These are phyloP conservation scores for Rhodotorula sp. DNA, from an alignment of 1,284 basidiomycete species.

Conservation along the genomic window DNA sequence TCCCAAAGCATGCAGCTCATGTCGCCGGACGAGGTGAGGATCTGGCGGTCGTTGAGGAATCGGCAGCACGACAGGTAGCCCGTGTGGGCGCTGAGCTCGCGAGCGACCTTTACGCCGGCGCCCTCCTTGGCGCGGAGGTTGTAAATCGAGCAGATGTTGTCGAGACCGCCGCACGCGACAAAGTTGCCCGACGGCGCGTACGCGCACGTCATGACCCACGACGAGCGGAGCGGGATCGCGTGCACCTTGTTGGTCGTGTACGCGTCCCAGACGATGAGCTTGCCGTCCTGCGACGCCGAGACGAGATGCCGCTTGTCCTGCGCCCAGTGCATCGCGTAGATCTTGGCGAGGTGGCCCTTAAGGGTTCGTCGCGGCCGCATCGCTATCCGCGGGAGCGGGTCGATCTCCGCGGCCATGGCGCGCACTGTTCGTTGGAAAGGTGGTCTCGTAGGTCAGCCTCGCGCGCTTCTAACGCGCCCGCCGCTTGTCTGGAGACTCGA, in stretches of 20 bases:
- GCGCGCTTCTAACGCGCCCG: not conserved
- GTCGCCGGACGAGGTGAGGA: slow-evolving; percentile 94
- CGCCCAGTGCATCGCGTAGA: slow-evolving; percentile 99
- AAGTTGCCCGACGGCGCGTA: slow-evolving; percentile 95
- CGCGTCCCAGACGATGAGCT: slow-evolving; percentile 99
- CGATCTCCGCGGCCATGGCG: slow-evolving; percentile 94
- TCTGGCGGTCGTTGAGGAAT: slow-evolving; percentile 97
- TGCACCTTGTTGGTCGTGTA: slow-evolving; percentile 99
- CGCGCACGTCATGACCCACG: slow-evolving; percentile 99
- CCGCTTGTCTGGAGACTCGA: too few relatives aligned
- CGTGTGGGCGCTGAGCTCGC: slow-evolving; percentile 93
- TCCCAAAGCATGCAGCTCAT: slow-evolving; percentile 99
- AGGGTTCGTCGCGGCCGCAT: slow-evolving; percentile 94
- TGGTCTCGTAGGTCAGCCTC: slow-evolving; percentile 12
- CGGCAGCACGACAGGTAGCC: slow-evolving; percentile 97
- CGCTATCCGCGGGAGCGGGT: slow-evolving; percentile 88
- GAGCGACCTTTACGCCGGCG: slow-evolving; percentile 57
- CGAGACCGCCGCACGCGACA: slow-evolving; percentile 96
- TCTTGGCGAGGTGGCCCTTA: slow-evolving; percentile 96
- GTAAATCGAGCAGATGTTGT: slow-evolving; percentile 99
- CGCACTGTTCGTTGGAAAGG: slow-evolving; percentile 61
- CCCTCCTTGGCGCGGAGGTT: slow-evolving; percentile 64
- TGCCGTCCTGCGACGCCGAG: slow-evolving; percentile 97
- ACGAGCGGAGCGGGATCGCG: slow-evolving; percentile 93
- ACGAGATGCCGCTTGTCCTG: slow-evolving; percentile 95